Percentiles rank a stretch among this genome's conserved stretches.
These are phyloP conservation scores for Capsicum rhomboideum DNA, from an alignment of 257 asterid species.

Conservation along the genomic window DNA sequence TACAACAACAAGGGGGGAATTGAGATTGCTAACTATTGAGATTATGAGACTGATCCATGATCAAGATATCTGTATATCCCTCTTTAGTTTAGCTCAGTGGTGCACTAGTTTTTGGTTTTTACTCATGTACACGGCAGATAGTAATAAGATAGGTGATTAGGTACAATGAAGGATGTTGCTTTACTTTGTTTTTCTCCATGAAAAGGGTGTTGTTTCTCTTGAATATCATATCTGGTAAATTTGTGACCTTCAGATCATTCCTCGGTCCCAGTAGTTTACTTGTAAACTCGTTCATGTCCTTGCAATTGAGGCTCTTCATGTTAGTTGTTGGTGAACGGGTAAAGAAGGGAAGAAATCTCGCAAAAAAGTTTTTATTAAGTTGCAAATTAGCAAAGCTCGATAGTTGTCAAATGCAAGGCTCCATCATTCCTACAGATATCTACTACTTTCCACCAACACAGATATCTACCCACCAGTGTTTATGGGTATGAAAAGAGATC, in stretches of 20 bases:
- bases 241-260: neutral
- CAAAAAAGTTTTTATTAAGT: neutral
- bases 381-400: neutral
- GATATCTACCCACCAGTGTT: neutral
- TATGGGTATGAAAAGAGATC: neutral
- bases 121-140: neutral
- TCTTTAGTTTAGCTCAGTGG: neutral
- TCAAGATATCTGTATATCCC: neutral
- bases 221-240: neutral
- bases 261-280: neutral
- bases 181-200: neutral
- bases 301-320: neutral
- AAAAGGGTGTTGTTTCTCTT: neutral
- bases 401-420: neutral
- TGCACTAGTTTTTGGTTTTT: neutral
- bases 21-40: constrained; percentile 25
- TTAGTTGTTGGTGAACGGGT: neutral
- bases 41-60: too few relatives aligned
- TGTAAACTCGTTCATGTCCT: neutral
- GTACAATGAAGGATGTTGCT: neutral
- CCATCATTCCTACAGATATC: neutral
- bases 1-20: constrained; percentile 29
- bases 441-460: neutral
- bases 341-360: neutral
- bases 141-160: neutral